A percentile compares a stretch with the other conserved stretches of the same genome.
phyloP scores from a whole-genome alignment of 2,329 filamentous ascomycete genomes.

The Colletotrichum destructivum region DNA sequence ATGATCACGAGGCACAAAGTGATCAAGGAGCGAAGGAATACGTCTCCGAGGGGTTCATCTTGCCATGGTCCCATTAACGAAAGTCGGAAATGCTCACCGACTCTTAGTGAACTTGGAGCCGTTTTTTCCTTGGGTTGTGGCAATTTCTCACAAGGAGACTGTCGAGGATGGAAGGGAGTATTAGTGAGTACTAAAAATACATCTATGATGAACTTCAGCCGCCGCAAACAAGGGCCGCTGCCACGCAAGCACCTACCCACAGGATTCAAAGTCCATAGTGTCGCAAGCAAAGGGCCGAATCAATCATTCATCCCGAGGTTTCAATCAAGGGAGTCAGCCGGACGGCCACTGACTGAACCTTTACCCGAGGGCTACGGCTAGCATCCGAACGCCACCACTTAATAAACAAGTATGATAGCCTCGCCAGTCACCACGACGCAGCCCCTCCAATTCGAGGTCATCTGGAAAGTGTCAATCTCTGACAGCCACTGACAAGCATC shows the following conservation, averaged over 20 bases:
- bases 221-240: neutral
- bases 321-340: neutral
- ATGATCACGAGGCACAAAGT: too few species aligned
- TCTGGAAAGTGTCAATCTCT: slow-evolving; percentile 19
- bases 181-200: neutral
- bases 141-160: too few species aligned
- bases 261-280: neutral
- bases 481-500: slow-evolving; percentile 20
- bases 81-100: too few species aligned
- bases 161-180: neutral
- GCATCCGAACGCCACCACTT: neutral
- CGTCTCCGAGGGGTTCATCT: too few species aligned
- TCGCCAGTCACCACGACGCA: too few species aligned
- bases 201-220: neutral
- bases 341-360: neutral
- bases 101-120: too few species aligned
- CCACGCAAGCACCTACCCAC: neutral
- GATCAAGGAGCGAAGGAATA: too few species aligned
- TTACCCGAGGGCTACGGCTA: neutral
- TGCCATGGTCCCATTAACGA: too few species aligned
- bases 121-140: too few species aligned
- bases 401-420: too few species aligned
- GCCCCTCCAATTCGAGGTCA: neutral
- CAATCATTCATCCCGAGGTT: neutral
- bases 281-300: neutral